Evolutionary conservation across 1,284 basidiomycete genomes (phyloP).

Genomic region (Caloboletus inedulis): DNA sequence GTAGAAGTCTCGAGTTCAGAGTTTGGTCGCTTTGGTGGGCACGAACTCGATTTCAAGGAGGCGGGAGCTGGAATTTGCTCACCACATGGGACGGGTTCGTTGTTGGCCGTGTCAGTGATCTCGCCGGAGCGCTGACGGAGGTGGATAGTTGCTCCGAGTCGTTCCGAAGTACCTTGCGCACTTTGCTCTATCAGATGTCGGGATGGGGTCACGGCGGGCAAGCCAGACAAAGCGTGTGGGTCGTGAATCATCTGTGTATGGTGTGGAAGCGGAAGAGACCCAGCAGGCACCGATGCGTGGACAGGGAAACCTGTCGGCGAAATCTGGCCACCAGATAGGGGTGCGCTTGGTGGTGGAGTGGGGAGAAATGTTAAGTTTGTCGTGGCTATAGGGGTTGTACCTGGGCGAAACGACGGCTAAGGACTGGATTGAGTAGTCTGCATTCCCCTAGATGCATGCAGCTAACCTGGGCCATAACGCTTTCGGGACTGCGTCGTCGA

Average conservation of each 20-base stretch:
- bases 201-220: conserved; percentile 2
- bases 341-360: conserved; percentile 24
- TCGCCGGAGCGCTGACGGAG: neutral
- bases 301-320: conserved; percentile 14
- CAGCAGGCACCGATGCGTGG: conserved; percentile 5
- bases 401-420: conserved; percentile 16
- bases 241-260: conserved; percentile 6
- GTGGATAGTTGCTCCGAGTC: neutral
- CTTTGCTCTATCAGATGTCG: conserved; percentile 3
- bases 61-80: neutral
- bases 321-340: conserved; percentile 3
- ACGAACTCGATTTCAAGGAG: neutral
- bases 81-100: neutral
- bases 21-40: conserved; percentile 21
- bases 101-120: neutral
- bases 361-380: conserved; percentile 21
- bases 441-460: neutral
- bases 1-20: conserved; percentile 7
- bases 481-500: conserved; percentile 21
- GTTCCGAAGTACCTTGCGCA: conserved; percentile 5
- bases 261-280: conserved; percentile 7
- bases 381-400: conserved; percentile 10
- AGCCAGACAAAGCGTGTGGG: conserved; percentile 3
- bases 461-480: conserved; percentile 19
- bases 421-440: conserved; percentile 1